Percentiles rank a stretch among this genome's conserved stretches.
phyloP scores from a whole-genome alignment of 148 eudicot genomes.

The Salicornia ramosissima region DNA sequence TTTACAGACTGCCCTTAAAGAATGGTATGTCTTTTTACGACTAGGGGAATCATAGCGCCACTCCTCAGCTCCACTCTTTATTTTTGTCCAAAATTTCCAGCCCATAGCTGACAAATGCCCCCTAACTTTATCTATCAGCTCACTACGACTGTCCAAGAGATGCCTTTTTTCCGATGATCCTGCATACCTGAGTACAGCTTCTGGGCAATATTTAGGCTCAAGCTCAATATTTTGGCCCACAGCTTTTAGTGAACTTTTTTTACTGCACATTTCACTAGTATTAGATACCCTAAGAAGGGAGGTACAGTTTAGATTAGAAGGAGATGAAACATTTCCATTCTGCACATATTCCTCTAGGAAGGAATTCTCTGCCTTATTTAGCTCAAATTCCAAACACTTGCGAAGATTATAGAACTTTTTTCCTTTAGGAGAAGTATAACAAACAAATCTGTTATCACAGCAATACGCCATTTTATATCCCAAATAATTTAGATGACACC shows the following conservation, averaged over 20 bases:
- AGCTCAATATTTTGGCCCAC: slow-evolving; percentile 37
- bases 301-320: slow-evolving; percentile 10
- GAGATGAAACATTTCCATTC: slow-evolving; percentile 12
- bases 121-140: slow-evolving; percentile 34
- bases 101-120: slow-evolving; percentile 62
- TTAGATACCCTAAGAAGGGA: background rate
- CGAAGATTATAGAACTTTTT: slow-evolving; percentile 34
- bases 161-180: background rate
- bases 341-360: slow-evolving; percentile 18
- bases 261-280: background rate
- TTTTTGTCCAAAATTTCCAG: slow-evolving; percentile 41
- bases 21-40: slow-evolving; percentile 31
- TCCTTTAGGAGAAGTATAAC: slow-evolving; percentile 55
- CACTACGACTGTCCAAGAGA: background rate
- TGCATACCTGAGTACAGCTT: slow-evolving; percentile 41
- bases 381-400: slow-evolving; percentile 17
- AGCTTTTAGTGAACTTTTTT: background rate
- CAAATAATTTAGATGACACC: slow-evolving; percentile 52
- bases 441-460: slow-evolving; percentile 4
- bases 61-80: slow-evolving; percentile 16
- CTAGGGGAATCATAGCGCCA: slow-evolving; percentile 46
- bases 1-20: slow-evolving; percentile 47
- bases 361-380: slow-evolving; percentile 1
- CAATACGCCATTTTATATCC: slow-evolving; percentile 61
- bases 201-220: slow-evolving; percentile 52